Percentiles rank a stretch among this genome's conserved stretches.
phyloP scores from a whole-genome alignment of 768 basidiomycete genomes.

The Paxillus rubicundulus region DNA sequence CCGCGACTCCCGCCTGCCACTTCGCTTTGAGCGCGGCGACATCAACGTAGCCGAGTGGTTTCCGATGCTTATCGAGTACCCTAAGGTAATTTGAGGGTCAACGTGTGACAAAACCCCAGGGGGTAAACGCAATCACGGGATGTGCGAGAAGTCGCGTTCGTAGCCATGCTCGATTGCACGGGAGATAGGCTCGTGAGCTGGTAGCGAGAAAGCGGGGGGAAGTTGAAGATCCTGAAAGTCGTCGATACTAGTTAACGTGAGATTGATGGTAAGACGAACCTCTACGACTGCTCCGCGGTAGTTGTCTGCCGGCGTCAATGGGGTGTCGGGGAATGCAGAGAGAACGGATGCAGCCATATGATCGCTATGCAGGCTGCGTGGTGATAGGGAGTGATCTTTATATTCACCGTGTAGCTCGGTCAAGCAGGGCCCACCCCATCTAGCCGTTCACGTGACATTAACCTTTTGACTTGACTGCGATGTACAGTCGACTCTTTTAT shows the following conservation, averaged over 20 bases:
- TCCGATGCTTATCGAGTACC: conserved; percentile 68
- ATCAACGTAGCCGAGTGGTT: conserved; percentile 83
- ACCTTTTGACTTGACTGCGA: too few species aligned
- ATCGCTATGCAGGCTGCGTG: background rate
- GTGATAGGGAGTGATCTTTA: background rate
- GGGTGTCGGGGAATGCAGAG: background rate
- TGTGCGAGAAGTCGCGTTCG: conserved; percentile 91
- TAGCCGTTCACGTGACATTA: too few species aligned
- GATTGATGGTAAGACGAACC: conserved; percentile 37
- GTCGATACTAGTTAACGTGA: conserved; percentile 3
- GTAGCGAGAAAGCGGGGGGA: conserved; percentile 84
- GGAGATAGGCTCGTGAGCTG: conserved; percentile 64
- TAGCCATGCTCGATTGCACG: conserved; percentile 85
- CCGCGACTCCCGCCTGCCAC: conserved; percentile 72
- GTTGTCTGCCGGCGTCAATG: conserved; percentile 41
- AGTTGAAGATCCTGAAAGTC: conserved; percentile 65
- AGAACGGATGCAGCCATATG: conserved; percentile 9
- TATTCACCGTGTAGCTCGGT: background rate
- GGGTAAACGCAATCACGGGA: conserved; percentile 58
- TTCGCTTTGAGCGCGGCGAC: conserved; percentile 69
- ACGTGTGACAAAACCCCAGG: background rate
- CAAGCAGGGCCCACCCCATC: too few species aligned
- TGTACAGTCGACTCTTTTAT: too few species aligned
- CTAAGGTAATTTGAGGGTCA: conserved; percentile 37
- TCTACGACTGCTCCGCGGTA: conserved; percentile 92